Evolutionary conservation across 1,284 basidiomycete species (phyloP).

Genomic region (Tilletia indica): DNA sequence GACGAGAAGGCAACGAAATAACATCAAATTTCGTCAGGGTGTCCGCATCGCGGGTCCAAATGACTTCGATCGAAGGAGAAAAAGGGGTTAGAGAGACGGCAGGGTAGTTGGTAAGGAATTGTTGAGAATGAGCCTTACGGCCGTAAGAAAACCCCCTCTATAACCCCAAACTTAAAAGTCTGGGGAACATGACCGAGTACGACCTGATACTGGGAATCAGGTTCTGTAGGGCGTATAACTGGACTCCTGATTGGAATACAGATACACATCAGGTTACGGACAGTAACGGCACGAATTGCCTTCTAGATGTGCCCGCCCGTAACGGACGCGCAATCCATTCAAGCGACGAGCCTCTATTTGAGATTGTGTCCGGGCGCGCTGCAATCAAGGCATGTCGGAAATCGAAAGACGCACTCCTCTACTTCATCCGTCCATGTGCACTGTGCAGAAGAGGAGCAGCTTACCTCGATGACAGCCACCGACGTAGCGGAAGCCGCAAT

Average conservation of each 20-base stretch:
- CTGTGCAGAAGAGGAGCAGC: too few species aligned
- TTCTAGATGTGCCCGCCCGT: background rate
- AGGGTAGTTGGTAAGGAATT: too few species aligned
- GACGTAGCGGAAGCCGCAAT: too few species aligned
- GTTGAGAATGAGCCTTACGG: too few species aligned
- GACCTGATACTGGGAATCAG: conserved; percentile 7
- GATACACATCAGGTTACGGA: background rate
- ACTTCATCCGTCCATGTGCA: background rate
- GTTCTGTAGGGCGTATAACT: background rate
- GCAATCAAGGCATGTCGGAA: background rate
- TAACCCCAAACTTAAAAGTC: too few species aligned
- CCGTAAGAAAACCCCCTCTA: too few species aligned
- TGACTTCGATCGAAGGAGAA: too few species aligned
- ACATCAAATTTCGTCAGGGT: too few species aligned
- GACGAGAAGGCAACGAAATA: too few species aligned
- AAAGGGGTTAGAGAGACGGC: too few species aligned
- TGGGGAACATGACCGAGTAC: background rate
- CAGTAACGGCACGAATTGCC: background rate
- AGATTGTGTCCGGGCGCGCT: background rate
- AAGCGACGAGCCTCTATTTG: background rate
- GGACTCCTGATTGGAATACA: background rate
- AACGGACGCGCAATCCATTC: background rate
- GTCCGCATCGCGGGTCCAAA: too few species aligned
- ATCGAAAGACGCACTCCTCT: background rate
- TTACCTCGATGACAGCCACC: background rate